Conservation (phyloP, 495 filamentous ascomycete genomes). For the Xylaria curta region DNA sequence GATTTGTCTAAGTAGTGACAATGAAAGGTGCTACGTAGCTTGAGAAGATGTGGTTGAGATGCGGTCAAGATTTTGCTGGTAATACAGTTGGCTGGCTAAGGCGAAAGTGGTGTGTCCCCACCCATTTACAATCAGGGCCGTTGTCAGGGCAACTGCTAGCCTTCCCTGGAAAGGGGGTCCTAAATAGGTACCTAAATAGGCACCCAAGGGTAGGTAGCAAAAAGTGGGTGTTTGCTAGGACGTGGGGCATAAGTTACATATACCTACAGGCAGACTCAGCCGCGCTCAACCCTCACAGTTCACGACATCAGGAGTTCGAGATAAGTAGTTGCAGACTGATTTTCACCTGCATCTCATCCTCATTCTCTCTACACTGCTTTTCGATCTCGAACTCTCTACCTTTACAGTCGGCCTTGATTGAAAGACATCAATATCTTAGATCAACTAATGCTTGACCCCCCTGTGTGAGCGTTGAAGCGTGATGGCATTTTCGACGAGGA, state of each 20-base stretch:
- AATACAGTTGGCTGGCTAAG: conserved; percentile 10
- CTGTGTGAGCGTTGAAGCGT: conserved; percentile 6
- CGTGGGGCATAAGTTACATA: conserved; percentile 13
- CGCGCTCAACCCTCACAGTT: background rate
- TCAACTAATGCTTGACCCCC: background rate
- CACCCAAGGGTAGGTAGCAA: background rate
- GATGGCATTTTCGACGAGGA: conserved; percentile 52
- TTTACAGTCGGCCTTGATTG: background rate
- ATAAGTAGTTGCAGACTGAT: background rate
- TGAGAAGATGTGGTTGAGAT: background rate
- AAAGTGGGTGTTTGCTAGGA: conserved; percentile 11
- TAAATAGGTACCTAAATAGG: background rate
- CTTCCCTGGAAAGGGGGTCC: background rate
- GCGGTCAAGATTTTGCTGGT: conserved; percentile 17
- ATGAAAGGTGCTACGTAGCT: conserved; percentile 17
- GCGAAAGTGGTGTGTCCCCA: conserved; percentile 24
- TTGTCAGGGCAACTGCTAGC: conserved; percentile 22
- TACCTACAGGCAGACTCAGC: background rate
- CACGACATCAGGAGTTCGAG: background rate
- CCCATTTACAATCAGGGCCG: conserved; percentile 10
- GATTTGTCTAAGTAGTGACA: background rate
- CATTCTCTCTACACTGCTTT: background rate
- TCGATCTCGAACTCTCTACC: background rate
- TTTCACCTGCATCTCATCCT: background rate
- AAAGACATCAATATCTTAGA: background rate